Evolutionary conservation across 1,139 yeast genomes (phyloP), one percentile per base, ranked within the genome.

Genomic region (Insectozyma bohioensis): DNA sequence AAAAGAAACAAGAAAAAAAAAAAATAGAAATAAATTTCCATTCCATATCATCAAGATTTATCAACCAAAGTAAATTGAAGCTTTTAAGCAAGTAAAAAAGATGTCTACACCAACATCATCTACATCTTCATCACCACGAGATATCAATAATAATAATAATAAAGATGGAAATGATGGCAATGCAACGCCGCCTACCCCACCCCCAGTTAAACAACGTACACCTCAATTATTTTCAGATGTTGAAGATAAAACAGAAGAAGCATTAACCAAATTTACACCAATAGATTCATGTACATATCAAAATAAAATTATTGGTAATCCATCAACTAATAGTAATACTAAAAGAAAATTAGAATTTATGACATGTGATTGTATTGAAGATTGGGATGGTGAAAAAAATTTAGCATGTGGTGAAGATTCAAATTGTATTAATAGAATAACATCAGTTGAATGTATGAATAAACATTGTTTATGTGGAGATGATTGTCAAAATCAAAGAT

Each of bases 371-470:
- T 92, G 98, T 67, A 55, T 49, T 21, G 80, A 75, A 42, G 56
- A 66, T 3, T 65, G 72, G 68, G 71, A 67, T 45, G 40, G 57
- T 10, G 51, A 54, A 41, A 40, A 24, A 24, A 87, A 87, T 52
- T 46, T 54, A 22, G 95, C 97, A 4, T 92, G 98, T 70, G 86
- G 80, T 19, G 87, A 84, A 25, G 85, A 83, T 43, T 80, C 90
- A 15, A 88, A 83, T 55, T 92, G 98, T 72, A 88, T 92, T 47
- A 92, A 92, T 58, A 63, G 97, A 34, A 75, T 87, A 39, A 92
- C 97, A 1, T 82, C 90, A 26, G 90, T 92, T 28, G 98, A 92
- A 58, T 92, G 98, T 73, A 74, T 80, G 3, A 78, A 84, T 49
- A 84, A 70, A n/a, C 67, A 70, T 34, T 76, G 87, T 50, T 52